Conservation (phyloP, 2,329 filamentous ascomycete genomes). For the Akanthomyces lecanii region DNA sequence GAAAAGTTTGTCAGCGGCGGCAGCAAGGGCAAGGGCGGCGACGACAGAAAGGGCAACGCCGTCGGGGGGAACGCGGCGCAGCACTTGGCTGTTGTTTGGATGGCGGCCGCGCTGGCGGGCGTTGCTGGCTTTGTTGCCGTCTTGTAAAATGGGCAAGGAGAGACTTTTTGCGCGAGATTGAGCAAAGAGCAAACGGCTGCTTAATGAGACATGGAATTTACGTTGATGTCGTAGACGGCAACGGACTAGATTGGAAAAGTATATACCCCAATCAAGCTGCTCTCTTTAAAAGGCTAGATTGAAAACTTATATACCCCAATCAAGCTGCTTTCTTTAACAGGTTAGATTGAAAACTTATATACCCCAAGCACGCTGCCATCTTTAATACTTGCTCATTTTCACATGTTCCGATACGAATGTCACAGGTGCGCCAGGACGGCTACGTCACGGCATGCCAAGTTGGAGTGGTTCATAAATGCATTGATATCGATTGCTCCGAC, state of each 20-base stretch:
- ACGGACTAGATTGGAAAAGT: background rate
- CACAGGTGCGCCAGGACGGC: too few species aligned
- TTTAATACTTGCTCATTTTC: too few species aligned
- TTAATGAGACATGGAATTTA: too few species aligned
- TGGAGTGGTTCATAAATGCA: background rate
- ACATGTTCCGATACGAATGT: too few species aligned
- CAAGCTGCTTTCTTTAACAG: too few species aligned
- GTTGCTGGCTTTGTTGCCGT: background rate
- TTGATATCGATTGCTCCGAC: slow-evolving; percentile 6
- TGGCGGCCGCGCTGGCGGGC: background rate
- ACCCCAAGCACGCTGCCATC: too few species aligned
- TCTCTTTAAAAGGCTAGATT: too few species aligned
- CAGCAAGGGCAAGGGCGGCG: background rate
- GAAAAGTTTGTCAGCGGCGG: background rate
- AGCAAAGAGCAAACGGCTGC: too few species aligned
- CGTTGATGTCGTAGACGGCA: background rate
- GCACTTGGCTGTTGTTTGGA: background rate
- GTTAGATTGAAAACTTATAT: too few species aligned
- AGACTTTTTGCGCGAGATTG: background rate
- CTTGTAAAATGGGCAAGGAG: background rate
- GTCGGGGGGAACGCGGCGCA: background rate
- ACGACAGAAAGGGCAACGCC: background rate
- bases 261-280: too few species aligned
- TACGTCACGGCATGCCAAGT: too few species aligned
- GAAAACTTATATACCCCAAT: too few species aligned